Evolutionary conservation across 768 basidiomycete species (phyloP), one percentile per base, ranked within the genome.

Genomic region (Gymnopilus junonius): DNA sequence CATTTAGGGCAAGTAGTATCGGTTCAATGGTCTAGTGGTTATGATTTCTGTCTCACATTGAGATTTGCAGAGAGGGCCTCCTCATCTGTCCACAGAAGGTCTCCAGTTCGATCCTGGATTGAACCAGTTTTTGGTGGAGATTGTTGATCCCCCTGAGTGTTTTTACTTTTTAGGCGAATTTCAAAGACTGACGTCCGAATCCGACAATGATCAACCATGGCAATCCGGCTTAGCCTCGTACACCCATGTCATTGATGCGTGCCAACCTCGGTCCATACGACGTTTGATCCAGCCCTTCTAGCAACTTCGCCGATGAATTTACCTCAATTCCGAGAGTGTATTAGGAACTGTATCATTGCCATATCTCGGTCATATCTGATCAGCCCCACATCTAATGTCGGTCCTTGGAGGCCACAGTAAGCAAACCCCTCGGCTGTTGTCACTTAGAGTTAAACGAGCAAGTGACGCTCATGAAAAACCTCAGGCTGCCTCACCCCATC

Each of bases 41-140:
- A 81, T 81, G 79, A 81, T 81, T 77, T 79, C 76, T 79, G 77
- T 77, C 76, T 77, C 74, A 79, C 77, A 79, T 69, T 65, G 61
- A 43, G 61, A 63, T 62, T 66, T 17, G 48, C 46, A 39, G 42
- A 60, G n/a, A 60, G 53, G 23, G 8, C 20, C 12, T n/a, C 51
- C 54, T 61, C 48, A 61, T 61, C 31, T 37, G 69, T 62, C 27
- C 77, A 77, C 77, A 79, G 76, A 77, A 76, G 77, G 76, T 79
- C 75, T 72, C 75, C 75, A 75, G 76, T 77, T 78, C 78, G 74
- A 79, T 73, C 75, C 76, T 75, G 76, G 76, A 74, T 76, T 77
- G 75, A 75, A 77, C 77, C 76, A 78, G 50, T 62, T 74, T 75
- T 74, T 69, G 29, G n/a, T 37, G 10, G 20, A 25, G 23, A 34